These are phyloP conservation scores for Pythium chondricola DNA, from an alignment of 352 stramenopile species.

Conservation along the genomic window DNA sequence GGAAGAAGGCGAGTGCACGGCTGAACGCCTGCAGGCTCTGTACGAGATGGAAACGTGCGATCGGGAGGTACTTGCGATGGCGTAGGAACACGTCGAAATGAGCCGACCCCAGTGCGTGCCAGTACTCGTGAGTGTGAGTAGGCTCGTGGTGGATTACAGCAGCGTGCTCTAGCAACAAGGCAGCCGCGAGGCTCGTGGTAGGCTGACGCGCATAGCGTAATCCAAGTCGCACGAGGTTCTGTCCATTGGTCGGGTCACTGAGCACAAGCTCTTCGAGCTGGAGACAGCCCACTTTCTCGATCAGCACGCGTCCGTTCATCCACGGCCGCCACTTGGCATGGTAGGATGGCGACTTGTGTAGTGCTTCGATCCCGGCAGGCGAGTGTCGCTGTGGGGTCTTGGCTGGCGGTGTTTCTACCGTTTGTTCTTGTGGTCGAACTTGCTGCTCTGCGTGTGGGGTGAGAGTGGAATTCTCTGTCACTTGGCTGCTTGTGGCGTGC, in stretches of 20 bases:
- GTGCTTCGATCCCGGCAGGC: neutral
- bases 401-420: neutral
- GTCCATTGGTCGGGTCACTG: constrained; percentile 28
- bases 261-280: constrained; percentile 64
- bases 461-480: too few species aligned
- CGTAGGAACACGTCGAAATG: constrained; percentile 60
- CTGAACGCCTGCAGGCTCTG: constrained; percentile 51
- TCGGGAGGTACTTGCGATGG: constrained; percentile 54
- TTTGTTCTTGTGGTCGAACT: neutral
- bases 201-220: constrained; percentile 51
- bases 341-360: constrained; percentile 25
- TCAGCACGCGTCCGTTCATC: constrained; percentile 32
- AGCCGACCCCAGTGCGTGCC: constrained; percentile 55
- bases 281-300: constrained; percentile 65
- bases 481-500: too few species aligned
- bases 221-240: constrained; percentile 48
- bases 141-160: constrained; percentile 33
- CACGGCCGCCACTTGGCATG: constrained; percentile 60
- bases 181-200: constrained; percentile 40
- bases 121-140: constrained; percentile 51
- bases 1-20: constrained; percentile 53
- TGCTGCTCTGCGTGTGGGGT: too few species aligned
- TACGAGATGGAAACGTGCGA: constrained; percentile 41
- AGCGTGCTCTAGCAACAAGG: constrained; percentile 53
- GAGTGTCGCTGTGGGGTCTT: constrained; percentile 5